A percentile compares a stretch with the other conserved stretches of the same genome.
Conservation (phyloP, 1,284 basidiomycete genomes). For the Puccinia horiana region DNA sequence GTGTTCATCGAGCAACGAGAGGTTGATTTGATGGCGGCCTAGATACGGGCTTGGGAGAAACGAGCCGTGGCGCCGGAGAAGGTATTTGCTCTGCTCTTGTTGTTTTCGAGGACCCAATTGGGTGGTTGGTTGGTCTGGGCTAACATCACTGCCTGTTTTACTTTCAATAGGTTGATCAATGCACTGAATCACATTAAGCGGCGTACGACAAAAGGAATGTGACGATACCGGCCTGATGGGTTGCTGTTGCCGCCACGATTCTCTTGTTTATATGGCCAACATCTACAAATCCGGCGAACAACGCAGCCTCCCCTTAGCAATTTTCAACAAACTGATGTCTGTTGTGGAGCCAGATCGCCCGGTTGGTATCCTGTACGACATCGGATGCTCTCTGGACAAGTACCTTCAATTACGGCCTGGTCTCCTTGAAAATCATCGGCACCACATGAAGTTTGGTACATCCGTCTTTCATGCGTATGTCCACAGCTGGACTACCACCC, state of each 20-base stretch:
- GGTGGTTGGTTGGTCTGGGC: background rate
- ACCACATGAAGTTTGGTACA: no score
- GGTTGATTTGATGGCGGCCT: background rate
- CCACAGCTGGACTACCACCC: no score
- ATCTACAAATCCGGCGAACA: background rate
- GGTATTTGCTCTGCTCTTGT: background rate
- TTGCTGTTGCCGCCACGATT: background rate
- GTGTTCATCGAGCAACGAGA: background rate
- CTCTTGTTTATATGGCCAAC: background rate
- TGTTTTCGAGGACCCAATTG: background rate
- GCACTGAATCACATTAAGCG: background rate
- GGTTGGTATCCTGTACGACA: background rate
- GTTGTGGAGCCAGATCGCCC: background rate
- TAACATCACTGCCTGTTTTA: no score
- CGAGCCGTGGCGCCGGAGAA: no score
- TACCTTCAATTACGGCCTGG: background rate
- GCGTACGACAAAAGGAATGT: background rate
- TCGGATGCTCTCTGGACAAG: background rate
- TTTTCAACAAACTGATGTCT: background rate
- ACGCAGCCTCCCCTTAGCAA: background rate
- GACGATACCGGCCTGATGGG: background rate
- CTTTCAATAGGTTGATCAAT: background rate
- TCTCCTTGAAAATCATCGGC: no score
- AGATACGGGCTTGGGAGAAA: background rate
- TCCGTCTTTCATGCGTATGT: no score